These are phyloP conservation scores for Aspergillus bombycis DNA, from an alignment of 2,329 filamentous ascomycete species.

Conservation along the genomic window DNA sequence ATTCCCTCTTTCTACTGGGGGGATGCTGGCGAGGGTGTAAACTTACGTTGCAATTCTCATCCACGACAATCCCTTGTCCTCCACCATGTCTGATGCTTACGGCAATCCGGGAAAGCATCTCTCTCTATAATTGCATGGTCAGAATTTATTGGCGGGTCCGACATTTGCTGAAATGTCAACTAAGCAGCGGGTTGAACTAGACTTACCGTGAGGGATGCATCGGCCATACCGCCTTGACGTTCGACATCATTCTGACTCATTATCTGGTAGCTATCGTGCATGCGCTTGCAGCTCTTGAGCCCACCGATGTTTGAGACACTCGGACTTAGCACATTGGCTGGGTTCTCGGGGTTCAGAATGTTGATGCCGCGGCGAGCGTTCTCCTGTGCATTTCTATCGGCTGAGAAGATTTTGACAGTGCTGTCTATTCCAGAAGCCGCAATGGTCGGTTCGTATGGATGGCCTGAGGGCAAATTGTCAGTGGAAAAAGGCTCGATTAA, in stretches of 20 bases:
- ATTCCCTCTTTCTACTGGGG: not conserved
- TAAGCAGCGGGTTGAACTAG: not conserved
- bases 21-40: not conserved
- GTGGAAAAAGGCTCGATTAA: constrained; percentile 17
- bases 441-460: constrained; percentile 69
- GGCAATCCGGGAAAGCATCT: constrained; percentile 51
- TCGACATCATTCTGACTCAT: constrained; percentile 65
- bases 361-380: constrained; percentile 61
- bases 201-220: constrained; percentile 60
- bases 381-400: constrained; percentile 60
- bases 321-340: constrained; percentile 38
- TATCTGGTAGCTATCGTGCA: constrained; percentile 65
- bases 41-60: constrained; percentile 51
- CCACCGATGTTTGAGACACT: constrained; percentile 42
- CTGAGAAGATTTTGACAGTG: constrained; percentile 70
- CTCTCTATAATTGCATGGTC: constrained; percentile 40
- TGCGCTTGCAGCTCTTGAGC: constrained; percentile 59
- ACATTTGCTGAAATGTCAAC: not conserved
- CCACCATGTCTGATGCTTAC: constrained; percentile 40
- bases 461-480: constrained; percentile 45
- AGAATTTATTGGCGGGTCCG: constrained; percentile 9
- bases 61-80: constrained; percentile 39
- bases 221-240: constrained; percentile 59
- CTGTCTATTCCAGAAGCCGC: constrained; percentile 69
- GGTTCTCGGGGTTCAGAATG: constrained; percentile 54